Base-by-base conservation (phyloP, 371 early-diverging fungal genomes). In the Nosema granulosis region DNA sequence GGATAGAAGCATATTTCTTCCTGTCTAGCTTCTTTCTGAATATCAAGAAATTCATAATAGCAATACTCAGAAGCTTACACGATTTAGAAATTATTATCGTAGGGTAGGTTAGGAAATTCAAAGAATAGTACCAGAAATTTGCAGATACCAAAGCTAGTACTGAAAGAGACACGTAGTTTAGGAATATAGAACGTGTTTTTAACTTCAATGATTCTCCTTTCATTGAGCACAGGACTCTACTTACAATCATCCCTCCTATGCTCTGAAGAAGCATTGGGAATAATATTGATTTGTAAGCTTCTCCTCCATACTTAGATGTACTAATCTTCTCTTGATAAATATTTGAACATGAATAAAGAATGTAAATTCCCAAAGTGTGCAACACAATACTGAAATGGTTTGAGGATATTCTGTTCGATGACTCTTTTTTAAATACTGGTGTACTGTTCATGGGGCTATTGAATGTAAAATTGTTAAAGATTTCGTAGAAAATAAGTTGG, bases 81-180 rank as follows among this genome's bases (percentile, higher is more conserved):
- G 93, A 92, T 83, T 95, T 94, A 68, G 93, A 94, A 37, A 97
- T 87, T 52, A 93, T 92, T 88, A 95, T 88, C 20, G 95, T 95
- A 22, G 94, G 95, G 85, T 94, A 96, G 84, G 94, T 92, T 76
- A 96, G 91, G 80, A 93, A 92, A 62, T 90, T 90, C 38, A 95
- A 86, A 11, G 93, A 88, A 18, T 90, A 91, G 84, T 93, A 94
- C 12, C 94, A 94, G 81, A 96, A 93, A 1, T 92, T 94, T 2
- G 93, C 90, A 0, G 92, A 76, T 49, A 59, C 3, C 16, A 76
- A 22, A 20, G 54, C 70, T 35, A 69, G 18, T 37, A 50, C 16
- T 3, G 76, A 59, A 29, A 68, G 35, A 29, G 29, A 51, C 6
- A 69, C 31, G 43, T 76, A 76, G 1, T 66, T 56, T 12, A 28